Evolutionary conservation across 2,329 filamentous ascomycete species (phyloP), one percentile per base, ranked within the genome.

Genomic region (Penicillium paneum): DNA sequence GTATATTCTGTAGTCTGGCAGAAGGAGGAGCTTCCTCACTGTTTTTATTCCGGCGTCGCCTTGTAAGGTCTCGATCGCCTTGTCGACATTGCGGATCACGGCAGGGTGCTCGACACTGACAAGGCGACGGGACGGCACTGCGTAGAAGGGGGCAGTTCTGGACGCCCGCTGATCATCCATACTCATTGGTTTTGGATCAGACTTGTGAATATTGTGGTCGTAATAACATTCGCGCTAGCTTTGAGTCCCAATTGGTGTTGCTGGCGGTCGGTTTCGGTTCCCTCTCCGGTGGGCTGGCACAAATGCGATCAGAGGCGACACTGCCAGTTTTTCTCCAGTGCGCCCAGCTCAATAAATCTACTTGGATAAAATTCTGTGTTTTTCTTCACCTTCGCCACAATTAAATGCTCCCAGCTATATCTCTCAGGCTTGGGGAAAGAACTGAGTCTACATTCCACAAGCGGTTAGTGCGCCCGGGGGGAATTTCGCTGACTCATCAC

Each of bases 71-170:
- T 79, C 76, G 61, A 89, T 76, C 55, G 79, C 86, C 66, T 81
- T 85, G 65, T 87, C 82, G 53, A 87, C 68, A 69, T 88, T 84
- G 66, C 80, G 81, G 64, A 89, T 74, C 50, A 88, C 79, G 67
- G 83, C 84, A 49, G 86, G 86, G 71, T 89, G 86, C 66, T 89
- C 86, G 43, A 89, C 78, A 57, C 79, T 80, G 50, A 86, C 78
- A 44, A 88, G 74, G 48, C 78, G 74, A 57, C 78, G 75, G 35
- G 71, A 62, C 3, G 83, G 81, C 36, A 88, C 75, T 8, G 66
- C 56, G 64, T 81, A 81, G 67, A 76, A 78, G 0, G 81, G 78
- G 31, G 77, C 76, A 36, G 68, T 73, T 52, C 69, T 59, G 4
- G 60, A 45, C 13, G 49, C 57, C 15, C 59, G 58, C 12, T 58